Conservation (phyloP, 1,139 yeast genomes). For the Arxiozyma bovina region DNA sequence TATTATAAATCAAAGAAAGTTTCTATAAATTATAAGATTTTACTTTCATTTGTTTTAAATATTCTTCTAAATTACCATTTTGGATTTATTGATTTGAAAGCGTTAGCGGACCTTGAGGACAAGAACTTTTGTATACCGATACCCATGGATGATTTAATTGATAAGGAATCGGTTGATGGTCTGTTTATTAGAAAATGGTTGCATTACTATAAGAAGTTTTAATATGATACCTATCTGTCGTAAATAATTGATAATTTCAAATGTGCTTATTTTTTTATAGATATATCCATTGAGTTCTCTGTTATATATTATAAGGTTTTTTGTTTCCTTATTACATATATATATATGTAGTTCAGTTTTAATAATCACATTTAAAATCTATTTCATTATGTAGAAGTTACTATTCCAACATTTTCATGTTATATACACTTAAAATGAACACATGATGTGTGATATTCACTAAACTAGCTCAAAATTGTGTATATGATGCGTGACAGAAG, state of each 20-base stretch:
- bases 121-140: constrained; percentile 22
- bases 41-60: constrained; percentile 33
- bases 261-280: background rate
- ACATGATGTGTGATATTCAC: no score
- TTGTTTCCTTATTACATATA: background rate
- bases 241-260: background rate
- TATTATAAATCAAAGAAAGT: constrained; percentile 23
- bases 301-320: background rate
- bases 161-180: constrained; percentile 16
- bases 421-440: no score
- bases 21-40: constrained; percentile 33
- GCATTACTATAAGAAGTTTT: constrained; percentile 29
- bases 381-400: no score
- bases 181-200: constrained; percentile 29
- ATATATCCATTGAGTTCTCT: background rate
- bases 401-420: background rate
- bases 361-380: no score
- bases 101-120: constrained; percentile 22
- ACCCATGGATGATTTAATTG: constrained; percentile 19
- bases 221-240: background rate
- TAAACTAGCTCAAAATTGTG: background rate
- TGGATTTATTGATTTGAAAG: constrained; percentile 39
- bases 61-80: constrained; percentile 40
- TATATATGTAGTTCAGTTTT: no score
- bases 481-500: background rate